These are phyloP conservation scores for Rhytidiadelphus loreus DNA, from an alignment of 225 moss, liverwort and hornwort genomes.

Conservation along the genomic window DNA sequence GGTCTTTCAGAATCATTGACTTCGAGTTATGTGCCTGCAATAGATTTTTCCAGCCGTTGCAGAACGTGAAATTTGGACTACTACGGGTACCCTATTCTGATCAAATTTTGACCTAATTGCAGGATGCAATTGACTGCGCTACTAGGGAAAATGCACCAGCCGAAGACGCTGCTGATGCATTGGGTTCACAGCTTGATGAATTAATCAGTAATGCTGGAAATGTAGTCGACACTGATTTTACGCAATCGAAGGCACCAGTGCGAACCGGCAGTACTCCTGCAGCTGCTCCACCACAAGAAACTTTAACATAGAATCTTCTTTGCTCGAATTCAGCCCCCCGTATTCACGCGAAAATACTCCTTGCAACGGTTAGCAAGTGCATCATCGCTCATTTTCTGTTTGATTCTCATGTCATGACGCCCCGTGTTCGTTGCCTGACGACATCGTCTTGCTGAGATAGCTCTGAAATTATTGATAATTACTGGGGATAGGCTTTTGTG, in stretches of 20 bases:
- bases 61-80: background rate
- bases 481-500: background rate
- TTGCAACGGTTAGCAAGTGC: conserved; percentile 2
- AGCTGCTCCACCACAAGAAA: background rate
- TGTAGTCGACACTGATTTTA: background rate
- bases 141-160: conserved; percentile 13
- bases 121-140: conserved; percentile 31
- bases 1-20: background rate
- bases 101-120: background rate
- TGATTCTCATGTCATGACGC: background rate
- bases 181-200: background rate
- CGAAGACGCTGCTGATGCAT: background rate
- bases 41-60: background rate
- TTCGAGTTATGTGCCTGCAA: background rate
- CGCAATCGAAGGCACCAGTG: background rate
- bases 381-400: background rate
- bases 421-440: background rate
- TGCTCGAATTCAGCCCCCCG: background rate
- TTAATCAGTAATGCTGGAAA: background rate
- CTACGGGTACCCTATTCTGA: background rate
- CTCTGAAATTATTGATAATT: background rate
- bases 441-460: background rate
- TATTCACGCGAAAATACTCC: background rate
- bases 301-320: background rate
- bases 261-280: background rate